phyloP scores from a whole-genome alignment of 2,329 filamentous ascomycete species.

The Diplodia corticola region DNA sequence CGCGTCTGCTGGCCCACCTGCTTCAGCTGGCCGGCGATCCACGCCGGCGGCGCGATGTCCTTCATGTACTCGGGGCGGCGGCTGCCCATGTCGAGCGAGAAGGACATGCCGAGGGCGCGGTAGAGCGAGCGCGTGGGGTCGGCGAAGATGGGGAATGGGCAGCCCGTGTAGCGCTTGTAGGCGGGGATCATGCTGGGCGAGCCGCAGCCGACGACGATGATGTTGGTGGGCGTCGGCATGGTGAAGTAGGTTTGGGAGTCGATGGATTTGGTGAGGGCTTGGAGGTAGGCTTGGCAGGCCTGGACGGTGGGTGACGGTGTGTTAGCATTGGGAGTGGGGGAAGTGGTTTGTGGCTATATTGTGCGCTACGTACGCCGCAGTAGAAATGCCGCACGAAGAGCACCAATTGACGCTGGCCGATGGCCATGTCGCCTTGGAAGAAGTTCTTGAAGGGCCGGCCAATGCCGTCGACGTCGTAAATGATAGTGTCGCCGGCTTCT shows the following conservation, averaged over 20 bases:
- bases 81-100: constrained; percentile 57
- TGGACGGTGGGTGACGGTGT: constrained; percentile 34
- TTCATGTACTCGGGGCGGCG: constrained; percentile 61
- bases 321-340: neutral
- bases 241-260: constrained; percentile 36
- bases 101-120: constrained; percentile 63
- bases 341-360: neutral
- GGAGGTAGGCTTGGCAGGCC: constrained; percentile 71
- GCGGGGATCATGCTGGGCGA: constrained; percentile 62
- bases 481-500: constrained; percentile 32
- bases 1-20: constrained; percentile 19
- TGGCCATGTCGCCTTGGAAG: constrained; percentile 52
- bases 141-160: constrained; percentile 67
- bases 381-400: constrained; percentile 47
- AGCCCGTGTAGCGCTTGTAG: constrained; percentile 60
- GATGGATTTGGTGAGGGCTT: constrained; percentile 57
- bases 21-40: constrained; percentile 35
- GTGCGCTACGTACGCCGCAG: constrained; percentile 36
- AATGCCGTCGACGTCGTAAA: constrained; percentile 64
- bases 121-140: constrained; percentile 67
- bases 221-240: constrained; percentile 56
- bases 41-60: constrained; percentile 34
- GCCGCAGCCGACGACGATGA: constrained; percentile 69
- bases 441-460: constrained; percentile 63
- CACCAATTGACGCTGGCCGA: constrained; percentile 41